phyloP scores from a whole-genome alignment of 352 stramenopile genomes.

The Phytophthora idaei region DNA sequence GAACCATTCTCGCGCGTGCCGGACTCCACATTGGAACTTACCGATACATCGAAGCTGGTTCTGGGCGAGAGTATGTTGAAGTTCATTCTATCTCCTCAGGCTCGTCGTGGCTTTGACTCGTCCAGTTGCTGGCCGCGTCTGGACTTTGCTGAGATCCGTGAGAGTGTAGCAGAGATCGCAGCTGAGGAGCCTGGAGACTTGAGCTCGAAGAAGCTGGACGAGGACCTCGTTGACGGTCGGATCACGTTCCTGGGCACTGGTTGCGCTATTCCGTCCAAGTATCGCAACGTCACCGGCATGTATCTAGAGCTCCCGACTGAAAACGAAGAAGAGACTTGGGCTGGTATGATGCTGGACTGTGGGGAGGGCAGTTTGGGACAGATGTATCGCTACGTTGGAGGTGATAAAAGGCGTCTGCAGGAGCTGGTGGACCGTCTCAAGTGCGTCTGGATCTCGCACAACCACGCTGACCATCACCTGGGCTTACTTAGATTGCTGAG shows the following conservation, averaged over 20 bases:
- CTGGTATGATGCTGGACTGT: constrained; percentile 93
- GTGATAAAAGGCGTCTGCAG: constrained; percentile 44
- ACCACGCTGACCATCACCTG: constrained; percentile 97
- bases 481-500: constrained; percentile 92
- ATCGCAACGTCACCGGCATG: constrained; percentile 97
- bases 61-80: constrained; percentile 78
- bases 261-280: constrained; percentile 97
- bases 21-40: constrained; percentile 16
- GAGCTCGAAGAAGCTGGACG: constrained; percentile 3
- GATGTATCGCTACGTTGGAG: constrained; percentile 71
- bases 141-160: constrained; percentile 52
- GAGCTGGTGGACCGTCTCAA: constrained; percentile 77
- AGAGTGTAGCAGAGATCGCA: constrained; percentile 7
- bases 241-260: constrained; percentile 97
- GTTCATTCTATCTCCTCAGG: constrained; percentile 59
- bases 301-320: constrained; percentile 74
- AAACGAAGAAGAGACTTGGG: constrained; percentile 13
- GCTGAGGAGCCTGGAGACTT: background rate
- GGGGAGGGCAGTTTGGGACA: constrained; percentile 97
- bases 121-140: constrained; percentile 57
- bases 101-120: constrained; percentile 68
- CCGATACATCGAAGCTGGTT: constrained; percentile 38
- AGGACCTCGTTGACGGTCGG: constrained; percentile 43
- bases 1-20: constrained; percentile 44
- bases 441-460: constrained; percentile 97